Percentiles rank a stretch among this genome's conserved stretches.
Evolutionary conservation across 2,329 filamentous ascomycete species (phyloP).

Genomic region (Fusarium nematophilum): DNA sequence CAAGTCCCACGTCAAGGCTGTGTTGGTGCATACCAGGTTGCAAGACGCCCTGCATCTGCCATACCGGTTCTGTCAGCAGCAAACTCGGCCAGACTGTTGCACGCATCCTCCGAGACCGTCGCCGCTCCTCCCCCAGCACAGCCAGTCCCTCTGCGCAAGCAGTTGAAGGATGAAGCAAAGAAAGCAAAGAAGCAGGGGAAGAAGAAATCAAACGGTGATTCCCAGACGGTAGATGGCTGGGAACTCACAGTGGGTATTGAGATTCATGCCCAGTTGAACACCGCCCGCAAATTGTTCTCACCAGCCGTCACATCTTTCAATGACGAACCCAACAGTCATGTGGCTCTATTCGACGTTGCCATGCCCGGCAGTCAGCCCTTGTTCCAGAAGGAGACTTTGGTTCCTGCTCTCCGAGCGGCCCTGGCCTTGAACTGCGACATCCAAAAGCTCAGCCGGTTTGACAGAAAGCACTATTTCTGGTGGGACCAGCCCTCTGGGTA

Average conservation of each 20-base stretch:
- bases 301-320: constrained; percentile 72
- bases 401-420: constrained; percentile 92
- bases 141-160: constrained; percentile 72
- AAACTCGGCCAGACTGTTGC: constrained; percentile 42
- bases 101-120: constrained; percentile 45
- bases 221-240: constrained; percentile 76
- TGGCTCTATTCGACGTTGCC: constrained; percentile 88
- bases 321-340: constrained; percentile 83
- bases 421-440: constrained; percentile 85
- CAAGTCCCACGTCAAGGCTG: constrained; percentile 57
- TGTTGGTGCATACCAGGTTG: constrained; percentile 39
- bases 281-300: constrained; percentile 89
- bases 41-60: constrained; percentile 27
- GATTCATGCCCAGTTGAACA: constrained; percentile 96
- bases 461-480: constrained; percentile 99
- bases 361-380: constrained; percentile 89
- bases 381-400: constrained; percentile 84
- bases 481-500: constrained; percentile 97
- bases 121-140: constrained; percentile 29
- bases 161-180: constrained; percentile 77
- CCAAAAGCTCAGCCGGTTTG: constrained; percentile 83
- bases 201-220: constrained; percentile 58
- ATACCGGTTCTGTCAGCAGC: constrained; percentile 18
- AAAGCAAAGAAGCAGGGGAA: constrained; percentile 73
- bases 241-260: constrained; percentile 96